These are phyloP conservation scores for Striga hermonthica DNA, from an alignment of 305 asterid genomes.

Conservation along the genomic window DNA sequence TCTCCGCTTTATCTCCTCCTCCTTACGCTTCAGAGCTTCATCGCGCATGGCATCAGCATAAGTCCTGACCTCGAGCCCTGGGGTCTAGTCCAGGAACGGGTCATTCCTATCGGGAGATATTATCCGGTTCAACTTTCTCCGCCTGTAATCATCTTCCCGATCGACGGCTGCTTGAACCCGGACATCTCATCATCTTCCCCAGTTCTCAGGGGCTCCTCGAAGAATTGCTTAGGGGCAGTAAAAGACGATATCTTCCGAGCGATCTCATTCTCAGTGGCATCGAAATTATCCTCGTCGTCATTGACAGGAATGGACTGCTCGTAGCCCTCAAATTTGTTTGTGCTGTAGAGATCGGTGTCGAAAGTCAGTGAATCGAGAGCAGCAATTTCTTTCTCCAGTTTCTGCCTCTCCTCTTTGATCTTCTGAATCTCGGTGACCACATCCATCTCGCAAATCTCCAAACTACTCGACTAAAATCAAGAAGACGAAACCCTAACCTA, in stretches of 20 bases:
- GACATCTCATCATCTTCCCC: slow-evolving; percentile 65
- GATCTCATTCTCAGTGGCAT: slow-evolving; percentile 65
- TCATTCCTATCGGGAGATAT: slow-evolving; percentile 88
- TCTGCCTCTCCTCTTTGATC: slow-evolving; percentile 74
- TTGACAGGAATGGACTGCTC: slow-evolving; percentile 76
- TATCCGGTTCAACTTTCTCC: slow-evolving; percentile 78
- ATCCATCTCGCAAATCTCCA: slow-evolving; percentile 42
- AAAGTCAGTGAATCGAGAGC: slow-evolving; percentile 63
- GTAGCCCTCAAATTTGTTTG: slow-evolving; percentile 74
- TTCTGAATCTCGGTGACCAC: slow-evolving; percentile 67
- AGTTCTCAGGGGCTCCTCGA: slow-evolving; percentile 61
- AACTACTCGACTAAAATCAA: slow-evolving; percentile 6
- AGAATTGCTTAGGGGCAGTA: slow-evolving; percentile 72
- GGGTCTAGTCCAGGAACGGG: slow-evolving; percentile 89
- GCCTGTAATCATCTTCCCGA: slow-evolving; percentile 81
- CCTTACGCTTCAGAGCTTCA: slow-evolving; percentile 69
- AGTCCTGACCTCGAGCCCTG: slow-evolving; percentile 79
- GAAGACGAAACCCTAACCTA: slow-evolving; percentile 31
- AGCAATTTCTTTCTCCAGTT: slow-evolving; percentile 89
- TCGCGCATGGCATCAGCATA: slow-evolving; percentile 88
- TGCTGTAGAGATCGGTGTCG: slow-evolving; percentile 68
- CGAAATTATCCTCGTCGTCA: slow-evolving; percentile 67
- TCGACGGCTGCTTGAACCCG: slow-evolving; percentile 82
- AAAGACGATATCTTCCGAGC: slow-evolving; percentile 75
- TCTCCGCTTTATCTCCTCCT: slow-evolving; percentile 77